These are phyloP conservation scores for Paecilomyces formosus DNA, from an alignment of 2,329 filamentous ascomycete species.

Conservation along the genomic window DNA sequence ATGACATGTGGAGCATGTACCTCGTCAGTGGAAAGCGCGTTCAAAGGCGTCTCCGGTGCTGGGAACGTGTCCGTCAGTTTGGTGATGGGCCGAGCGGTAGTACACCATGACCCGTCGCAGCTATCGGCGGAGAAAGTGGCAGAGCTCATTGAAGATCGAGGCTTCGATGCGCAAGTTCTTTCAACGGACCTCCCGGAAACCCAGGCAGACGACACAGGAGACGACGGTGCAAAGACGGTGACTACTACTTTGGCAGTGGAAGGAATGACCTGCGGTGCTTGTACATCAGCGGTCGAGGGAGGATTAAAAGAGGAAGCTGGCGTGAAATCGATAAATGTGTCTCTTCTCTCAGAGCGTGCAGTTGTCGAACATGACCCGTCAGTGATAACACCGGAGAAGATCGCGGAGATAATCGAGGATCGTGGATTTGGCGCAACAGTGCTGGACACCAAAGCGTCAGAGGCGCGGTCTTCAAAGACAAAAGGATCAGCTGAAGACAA, in stretches of 20 bases:
- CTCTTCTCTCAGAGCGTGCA: constrained; percentile 74
- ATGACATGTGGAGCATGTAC: constrained; percentile 89
- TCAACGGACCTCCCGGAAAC: constrained; percentile 65
- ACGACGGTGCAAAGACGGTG: constrained; percentile 31
- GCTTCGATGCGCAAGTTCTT: constrained; percentile 87
- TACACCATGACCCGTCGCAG: constrained; percentile 74
- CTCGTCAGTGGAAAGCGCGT: constrained; percentile 86
- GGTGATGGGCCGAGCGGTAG: constrained; percentile 91
- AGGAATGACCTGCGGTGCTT: constrained; percentile 88
- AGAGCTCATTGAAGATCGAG: constrained; percentile 83
- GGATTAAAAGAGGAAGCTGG: constrained; percentile 69
- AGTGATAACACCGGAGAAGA: constrained; percentile 44
- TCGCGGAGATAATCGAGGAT: constrained; percentile 55
- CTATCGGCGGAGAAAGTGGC: constrained; percentile 68
- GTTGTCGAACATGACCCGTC: constrained; percentile 70
- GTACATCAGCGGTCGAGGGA: constrained; percentile 75
- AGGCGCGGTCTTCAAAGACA: constrained; percentile 27
- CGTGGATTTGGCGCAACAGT: constrained; percentile 76
- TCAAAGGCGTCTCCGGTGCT: constrained; percentile 73
- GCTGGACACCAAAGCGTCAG: constrained; percentile 57
- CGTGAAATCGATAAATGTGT: constrained; percentile 71
- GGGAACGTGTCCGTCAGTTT: constrained; percentile 85
- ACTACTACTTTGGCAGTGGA: constrained; percentile 71
- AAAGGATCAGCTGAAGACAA: constrained; percentile 22
- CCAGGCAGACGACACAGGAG: constrained; percentile 28